Conservation (phyloP, 805 yeast genomes). For the Komagataella ulmi region DNA sequence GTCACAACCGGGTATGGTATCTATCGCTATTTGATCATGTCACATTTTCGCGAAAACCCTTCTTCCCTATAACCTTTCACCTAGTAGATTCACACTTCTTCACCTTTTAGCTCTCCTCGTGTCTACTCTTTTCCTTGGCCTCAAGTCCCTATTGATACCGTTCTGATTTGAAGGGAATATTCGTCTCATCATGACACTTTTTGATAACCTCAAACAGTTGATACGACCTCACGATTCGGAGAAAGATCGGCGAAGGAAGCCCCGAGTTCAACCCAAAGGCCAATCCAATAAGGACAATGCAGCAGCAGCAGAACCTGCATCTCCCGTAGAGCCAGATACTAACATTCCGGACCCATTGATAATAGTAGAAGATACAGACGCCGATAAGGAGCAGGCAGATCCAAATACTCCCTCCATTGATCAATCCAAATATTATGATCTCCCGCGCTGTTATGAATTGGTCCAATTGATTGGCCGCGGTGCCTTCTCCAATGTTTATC, state of each 20-base stretch:
- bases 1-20: background rate
- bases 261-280: background rate
- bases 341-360: background rate
- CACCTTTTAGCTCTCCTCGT: background rate
- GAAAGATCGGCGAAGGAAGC: background rate
- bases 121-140: background rate
- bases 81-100: background rate
- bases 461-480: constrained; percentile 56
- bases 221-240: background rate
- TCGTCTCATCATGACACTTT: background rate
- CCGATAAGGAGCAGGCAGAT: background rate
- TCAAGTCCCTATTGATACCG: background rate
- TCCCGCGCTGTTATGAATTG: constrained; percentile 14
- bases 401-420: background rate
- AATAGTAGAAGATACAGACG: background rate
- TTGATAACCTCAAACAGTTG: background rate
- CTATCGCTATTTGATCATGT: background rate
- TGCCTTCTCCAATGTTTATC: constrained; percentile 80
- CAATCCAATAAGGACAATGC: background rate
- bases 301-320: background rate
- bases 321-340: background rate
- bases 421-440: constrained; percentile 10
- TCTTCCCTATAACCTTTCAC: background rate
- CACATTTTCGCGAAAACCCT: background rate
- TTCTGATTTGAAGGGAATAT: background rate